Evolutionary conservation across 805 yeast genomes (phyloP).

Genomic region (Schizosaccharomyces lindneri): DNA sequence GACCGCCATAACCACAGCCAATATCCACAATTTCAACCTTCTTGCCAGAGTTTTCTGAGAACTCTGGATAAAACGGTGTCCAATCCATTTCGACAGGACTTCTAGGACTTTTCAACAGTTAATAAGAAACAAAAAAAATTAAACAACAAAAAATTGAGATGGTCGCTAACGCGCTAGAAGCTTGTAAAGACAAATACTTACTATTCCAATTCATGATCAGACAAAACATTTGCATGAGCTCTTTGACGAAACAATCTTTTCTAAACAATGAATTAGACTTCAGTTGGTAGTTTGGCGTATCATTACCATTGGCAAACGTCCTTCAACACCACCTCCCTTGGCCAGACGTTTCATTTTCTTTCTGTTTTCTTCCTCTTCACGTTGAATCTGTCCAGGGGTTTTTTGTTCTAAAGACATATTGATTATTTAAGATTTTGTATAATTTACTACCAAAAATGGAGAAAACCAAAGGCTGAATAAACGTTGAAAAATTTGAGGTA

Average conservation of each 20-base stretch:
- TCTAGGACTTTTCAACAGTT: slow-evolving; percentile 23
- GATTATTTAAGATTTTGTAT: too few relatives aligned
- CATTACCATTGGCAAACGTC: background rate
- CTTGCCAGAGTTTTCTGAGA: slow-evolving; percentile 17
- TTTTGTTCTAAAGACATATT: background rate
- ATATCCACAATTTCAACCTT: slow-evolving; percentile 76
- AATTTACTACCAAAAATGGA: too few relatives aligned
- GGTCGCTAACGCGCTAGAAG: background rate
- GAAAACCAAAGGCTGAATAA: too few relatives aligned
- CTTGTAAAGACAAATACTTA: slow-evolving; percentile 5
- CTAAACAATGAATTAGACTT: slow-evolving; percentile 4
- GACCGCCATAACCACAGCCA: slow-evolving; percentile 95
- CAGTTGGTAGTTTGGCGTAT: background rate
- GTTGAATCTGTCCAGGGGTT: background rate
- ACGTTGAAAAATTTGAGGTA: background rate
- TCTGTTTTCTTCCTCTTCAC: slow-evolving; percentile 1
- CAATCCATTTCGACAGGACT: slow-evolving; percentile 74
- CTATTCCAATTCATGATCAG: slow-evolving; percentile 80
- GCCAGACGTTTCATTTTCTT: background rate
- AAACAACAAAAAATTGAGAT: background rate
- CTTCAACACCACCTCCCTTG: background rate
- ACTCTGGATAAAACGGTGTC: slow-evolving; percentile 22
- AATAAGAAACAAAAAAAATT: too few relatives aligned
- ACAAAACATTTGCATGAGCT: slow-evolving; percentile 93
- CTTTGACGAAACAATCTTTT: slow-evolving; percentile 79